Conservation (phyloP, 805 yeast genomes). For the Saccharomycopsis sp. region DNA sequence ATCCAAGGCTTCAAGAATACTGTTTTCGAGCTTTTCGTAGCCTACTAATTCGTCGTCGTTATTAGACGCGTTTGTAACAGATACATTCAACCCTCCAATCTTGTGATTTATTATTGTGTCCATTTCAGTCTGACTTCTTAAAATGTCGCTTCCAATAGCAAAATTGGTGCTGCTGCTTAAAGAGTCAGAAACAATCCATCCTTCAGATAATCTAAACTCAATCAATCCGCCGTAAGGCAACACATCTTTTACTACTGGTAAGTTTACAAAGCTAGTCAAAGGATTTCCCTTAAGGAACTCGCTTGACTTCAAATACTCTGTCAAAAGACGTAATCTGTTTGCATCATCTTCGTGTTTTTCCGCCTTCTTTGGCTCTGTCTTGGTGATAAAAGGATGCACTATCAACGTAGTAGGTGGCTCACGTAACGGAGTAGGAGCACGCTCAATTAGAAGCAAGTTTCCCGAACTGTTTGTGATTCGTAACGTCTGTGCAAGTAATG, state of each 20-base stretch:
- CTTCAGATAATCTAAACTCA: slow-evolving; percentile 41
- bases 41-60: slow-evolving; percentile 42
- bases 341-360: slow-evolving; percentile 18
- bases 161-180: slow-evolving; percentile 32
- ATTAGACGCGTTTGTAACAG: too few species aligned
- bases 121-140: slow-evolving; percentile 35
- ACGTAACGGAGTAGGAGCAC: slow-evolving; percentile 32
- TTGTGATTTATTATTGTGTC: background rate
- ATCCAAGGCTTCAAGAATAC: slow-evolving; percentile 35
- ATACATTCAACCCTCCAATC: slow-evolving; percentile 9
- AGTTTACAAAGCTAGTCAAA: slow-evolving; percentile 43
- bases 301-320: slow-evolving; percentile 6
- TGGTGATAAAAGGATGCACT: slow-evolving; percentile 46
- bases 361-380: slow-evolving; percentile 28
- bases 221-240: slow-evolving; percentile 58
- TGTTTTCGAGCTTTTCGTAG: slow-evolving; percentile 38
- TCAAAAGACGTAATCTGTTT: background rate
- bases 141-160: slow-evolving; percentile 45
- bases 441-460: slow-evolving; percentile 44
- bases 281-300: slow-evolving; percentile 28
- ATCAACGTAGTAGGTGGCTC: slow-evolving; percentile 17
- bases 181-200: slow-evolving; percentile 38
- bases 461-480: slow-evolving; percentile 48
- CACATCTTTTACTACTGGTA: slow-evolving; percentile 40
- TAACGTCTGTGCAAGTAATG: slow-evolving; percentile 48